Evolutionary conservation across 164 flowering plant genomes (phyloP).

Genomic region (Taxillus chinensis): DNA sequence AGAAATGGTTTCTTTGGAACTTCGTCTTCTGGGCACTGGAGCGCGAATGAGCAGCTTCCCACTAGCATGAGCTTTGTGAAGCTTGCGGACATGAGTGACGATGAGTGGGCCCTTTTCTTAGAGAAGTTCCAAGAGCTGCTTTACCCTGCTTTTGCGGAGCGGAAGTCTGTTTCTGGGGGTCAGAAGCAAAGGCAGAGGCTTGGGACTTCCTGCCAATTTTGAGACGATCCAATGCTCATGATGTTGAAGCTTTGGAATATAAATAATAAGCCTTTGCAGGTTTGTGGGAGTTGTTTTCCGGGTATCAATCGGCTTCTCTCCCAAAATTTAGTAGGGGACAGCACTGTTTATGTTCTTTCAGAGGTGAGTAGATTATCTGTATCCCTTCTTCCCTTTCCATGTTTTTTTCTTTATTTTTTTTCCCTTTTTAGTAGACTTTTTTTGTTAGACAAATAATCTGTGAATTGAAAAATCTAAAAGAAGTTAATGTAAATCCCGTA

Average conservation of each 20-base stretch:
- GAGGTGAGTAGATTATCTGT: slow-evolving; percentile 15
- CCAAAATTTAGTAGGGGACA: slow-evolving; percentile 12
- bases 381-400: slow-evolving; percentile 4
- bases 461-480: slow-evolving; percentile 13
- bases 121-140: slow-evolving; percentile 55
- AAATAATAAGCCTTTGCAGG: slow-evolving; percentile 16
- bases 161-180: slow-evolving; percentile 32
- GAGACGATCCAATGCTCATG: slow-evolving; percentile 14
- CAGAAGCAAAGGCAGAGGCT: slow-evolving; percentile 68
- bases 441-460: slow-evolving; percentile 47
- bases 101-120: slow-evolving; percentile 46
- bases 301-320: slow-evolving; percentile 12
- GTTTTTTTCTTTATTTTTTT: slow-evolving; percentile 8
- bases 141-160: slow-evolving; percentile 37
- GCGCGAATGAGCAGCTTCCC: slow-evolving; percentile 69
- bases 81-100: slow-evolving; percentile 52
- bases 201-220: slow-evolving; percentile 76
- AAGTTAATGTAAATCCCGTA: slow-evolving; percentile 10
- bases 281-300: slow-evolving; percentile 19
- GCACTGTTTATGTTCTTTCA: slow-evolving; percentile 37
- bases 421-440: slow-evolving; percentile 7
- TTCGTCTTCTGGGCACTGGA: slow-evolving; percentile 53
- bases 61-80: slow-evolving; percentile 48
- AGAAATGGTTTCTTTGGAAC: slow-evolving; percentile 22
- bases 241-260: background rate